Evolutionary conservation across 2,329 filamentous ascomycete genomes (phyloP).

Genomic region (Sclerotinia spermophila): DNA sequence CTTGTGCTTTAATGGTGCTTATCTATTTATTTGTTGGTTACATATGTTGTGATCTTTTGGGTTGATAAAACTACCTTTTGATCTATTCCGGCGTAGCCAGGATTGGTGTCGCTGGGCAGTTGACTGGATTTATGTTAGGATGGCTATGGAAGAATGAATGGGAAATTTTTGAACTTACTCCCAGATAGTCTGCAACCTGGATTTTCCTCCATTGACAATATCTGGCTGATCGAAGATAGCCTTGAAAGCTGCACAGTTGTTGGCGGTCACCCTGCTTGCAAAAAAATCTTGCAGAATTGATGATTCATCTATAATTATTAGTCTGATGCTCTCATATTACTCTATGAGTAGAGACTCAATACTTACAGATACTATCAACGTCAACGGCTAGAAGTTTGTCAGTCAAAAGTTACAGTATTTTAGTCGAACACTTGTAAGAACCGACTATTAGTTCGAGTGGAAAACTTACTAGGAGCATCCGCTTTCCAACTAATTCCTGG

Average conservation of each 20-base stretch:
- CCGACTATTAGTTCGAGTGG: no score
- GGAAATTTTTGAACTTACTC: background rate
- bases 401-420: background rate
- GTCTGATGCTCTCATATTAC: background rate
- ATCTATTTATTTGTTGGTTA: background rate
- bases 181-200: conserved; percentile 8
- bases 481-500: background rate
- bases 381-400: background rate
- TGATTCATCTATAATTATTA: conserved; percentile 6
- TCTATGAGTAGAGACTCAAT: background rate
- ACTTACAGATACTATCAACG: conserved; percentile 11
- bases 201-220: background rate
- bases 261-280: background rate
- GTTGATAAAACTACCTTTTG: background rate
- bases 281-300: conserved; percentile 7
- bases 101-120: conserved; percentile 11
- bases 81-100: conserved; percentile 13
- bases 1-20: conserved; percentile 10
- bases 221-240: conserved; percentile 9
- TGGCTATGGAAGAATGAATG: background rate
- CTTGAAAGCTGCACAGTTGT: conserved; percentile 10
- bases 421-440: no score
- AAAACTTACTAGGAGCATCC: background rate
- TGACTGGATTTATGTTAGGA: background rate
- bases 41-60: background rate